Conservation (phyloP, 164 flowering plant species). For the Stephania yunnanensis region DNA sequence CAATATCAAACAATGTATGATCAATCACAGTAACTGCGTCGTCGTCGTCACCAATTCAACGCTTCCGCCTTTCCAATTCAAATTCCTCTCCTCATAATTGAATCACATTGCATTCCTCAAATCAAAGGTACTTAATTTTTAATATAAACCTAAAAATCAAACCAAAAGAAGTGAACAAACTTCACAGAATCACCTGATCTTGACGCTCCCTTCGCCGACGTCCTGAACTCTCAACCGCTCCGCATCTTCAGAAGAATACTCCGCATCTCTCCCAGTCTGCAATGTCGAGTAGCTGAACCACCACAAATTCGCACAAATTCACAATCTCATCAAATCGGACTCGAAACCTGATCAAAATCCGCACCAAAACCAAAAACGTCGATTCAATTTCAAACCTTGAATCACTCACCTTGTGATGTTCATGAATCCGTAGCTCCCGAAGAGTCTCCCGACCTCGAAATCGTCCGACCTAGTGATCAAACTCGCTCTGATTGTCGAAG, state of each 20-base stretch:
- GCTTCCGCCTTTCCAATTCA: neutral
- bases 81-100: neutral
- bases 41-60: neutral
- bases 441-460: slow-evolving; percentile 67
- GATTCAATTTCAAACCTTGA: neutral
- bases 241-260: slow-evolving; percentile 32
- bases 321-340: neutral
- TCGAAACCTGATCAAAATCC: neutral
- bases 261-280: slow-evolving; percentile 34
- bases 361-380: neutral
- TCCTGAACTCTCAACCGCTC: slow-evolving; percentile 68
- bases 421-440: slow-evolving; percentile 91
- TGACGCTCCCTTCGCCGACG: slow-evolving; percentile 79
- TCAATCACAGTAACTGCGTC: too few relatives aligned
- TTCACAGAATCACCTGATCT: slow-evolving; percentile 58
- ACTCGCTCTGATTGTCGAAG: slow-evolving; percentile 27
- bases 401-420: slow-evolving; percentile 65
- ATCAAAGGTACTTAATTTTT: neutral
- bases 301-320: neutral
- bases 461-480: slow-evolving; percentile 54
- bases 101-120: neutral
- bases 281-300: slow-evolving; percentile 54
- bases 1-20: neutral
- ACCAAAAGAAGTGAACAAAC: neutral
- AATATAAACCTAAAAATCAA: neutral